Conservation (phyloP, 192 early-diverging fungal species). For the Funneliformis geosporum region DNA sequence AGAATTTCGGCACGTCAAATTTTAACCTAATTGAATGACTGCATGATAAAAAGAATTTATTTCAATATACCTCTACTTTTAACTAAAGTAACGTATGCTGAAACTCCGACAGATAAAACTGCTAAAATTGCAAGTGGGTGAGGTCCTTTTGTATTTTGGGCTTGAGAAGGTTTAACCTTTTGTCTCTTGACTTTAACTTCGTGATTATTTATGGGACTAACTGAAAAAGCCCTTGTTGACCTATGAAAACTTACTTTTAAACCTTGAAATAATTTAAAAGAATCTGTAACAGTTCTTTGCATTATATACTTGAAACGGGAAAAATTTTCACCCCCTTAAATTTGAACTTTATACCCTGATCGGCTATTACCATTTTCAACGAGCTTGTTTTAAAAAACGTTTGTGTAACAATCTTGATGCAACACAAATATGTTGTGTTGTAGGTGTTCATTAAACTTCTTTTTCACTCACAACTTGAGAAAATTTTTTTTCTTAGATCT, state of each 20-base stretch:
- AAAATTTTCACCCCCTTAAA: not conserved
- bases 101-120: not conserved
- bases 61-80: not conserved
- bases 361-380: not conserved
- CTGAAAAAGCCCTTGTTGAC: not conserved
- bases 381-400: too few species aligned
- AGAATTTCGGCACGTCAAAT: too few species aligned
- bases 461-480: not conserved
- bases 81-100: not conserved
- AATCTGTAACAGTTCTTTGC: not conserved
- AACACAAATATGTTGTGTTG: too few species aligned
- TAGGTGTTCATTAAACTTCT: too few species aligned
- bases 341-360: not conserved
- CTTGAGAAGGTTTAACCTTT: conserved; percentile 8
- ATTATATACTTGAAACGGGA: not conserved
- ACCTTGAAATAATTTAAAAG: not conserved
- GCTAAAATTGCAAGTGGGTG: not conserved
- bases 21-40: not conserved
- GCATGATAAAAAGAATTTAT: not conserved
- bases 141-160: not conserved
- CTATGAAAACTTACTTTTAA: too few species aligned
- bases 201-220: not conserved
- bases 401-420: too few species aligned
- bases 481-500: not conserved
- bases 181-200: not conserved